Conservation (phyloP, 1,284 basidiomycete species). For the Malassezia restricta region DNA sequence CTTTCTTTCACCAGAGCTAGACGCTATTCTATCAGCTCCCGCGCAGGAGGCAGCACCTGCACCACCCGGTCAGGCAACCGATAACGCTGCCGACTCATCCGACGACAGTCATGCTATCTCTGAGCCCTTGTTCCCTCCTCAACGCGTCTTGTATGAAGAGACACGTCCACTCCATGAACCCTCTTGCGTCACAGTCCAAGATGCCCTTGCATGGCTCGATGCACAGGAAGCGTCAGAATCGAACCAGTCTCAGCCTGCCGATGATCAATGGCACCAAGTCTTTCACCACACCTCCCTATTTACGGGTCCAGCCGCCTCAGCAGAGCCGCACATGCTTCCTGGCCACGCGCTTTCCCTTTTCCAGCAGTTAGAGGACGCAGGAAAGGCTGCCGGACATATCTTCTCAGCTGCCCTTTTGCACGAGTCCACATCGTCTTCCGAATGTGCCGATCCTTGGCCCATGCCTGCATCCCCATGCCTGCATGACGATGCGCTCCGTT, state of each 20-base stretch:
- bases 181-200: background rate
- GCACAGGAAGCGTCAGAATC: background rate
- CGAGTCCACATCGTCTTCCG: background rate
- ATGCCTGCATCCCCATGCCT: background rate
- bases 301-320: conserved; percentile 2
- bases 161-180: background rate
- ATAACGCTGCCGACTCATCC: conserved; percentile 1
- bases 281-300: conserved; percentile 1
- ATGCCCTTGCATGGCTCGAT: conserved; percentile 2
- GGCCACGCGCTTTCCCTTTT: conserved; percentile 3
- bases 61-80: background rate
- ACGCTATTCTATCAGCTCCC: conserved; percentile 8
- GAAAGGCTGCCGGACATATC: background rate
- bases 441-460: background rate
- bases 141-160: background rate
- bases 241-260: background rate
- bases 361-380: background rate
- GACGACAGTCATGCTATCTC: background rate
- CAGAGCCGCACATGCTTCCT: conserved; percentile 2
- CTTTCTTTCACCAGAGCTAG: conserved; percentile 12
- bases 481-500: background rate
- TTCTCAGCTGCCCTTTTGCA: background rate
- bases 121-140: background rate
- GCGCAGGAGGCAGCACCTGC: background rate
- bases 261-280: background rate